Evolutionary conservation across 257 asterid genomes (phyloP), one percentile per base, ranked within the genome.

Genomic region (Rauvolfia tetraphylla): DNA sequence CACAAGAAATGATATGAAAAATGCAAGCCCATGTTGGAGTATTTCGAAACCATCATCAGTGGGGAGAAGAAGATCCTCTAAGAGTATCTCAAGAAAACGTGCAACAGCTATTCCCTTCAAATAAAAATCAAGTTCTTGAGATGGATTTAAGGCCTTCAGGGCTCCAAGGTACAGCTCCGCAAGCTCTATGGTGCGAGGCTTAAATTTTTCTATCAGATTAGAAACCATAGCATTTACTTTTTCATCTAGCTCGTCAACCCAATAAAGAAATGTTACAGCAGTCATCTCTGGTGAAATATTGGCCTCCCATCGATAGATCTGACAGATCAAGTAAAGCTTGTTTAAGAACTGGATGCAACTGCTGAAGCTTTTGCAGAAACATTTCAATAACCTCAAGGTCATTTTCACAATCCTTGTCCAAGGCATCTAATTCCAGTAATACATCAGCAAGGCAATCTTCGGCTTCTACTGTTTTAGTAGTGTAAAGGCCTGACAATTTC

Each of bases 171-270:
- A 76, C 46, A 41, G 31, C 12, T 25, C 29, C 5, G 12, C 27
- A 25, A 54, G 20, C 27, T 77, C 73, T 2, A 8, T 25, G 34
- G 25, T 51, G 59, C 46, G 4, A 53, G 58, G 61, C 5, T 20
- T 29, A 27, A 61, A 46, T 48, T 66, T 38, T 29, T 53, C 41
- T 2, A 68, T 25, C n/a, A 58, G 39, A 34, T 3, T 12, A 68
- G 36, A 36, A 3, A 77, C 29, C 27, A 29, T 6, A 1, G 13
- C 7, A 25, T n/a, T 12, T 1, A 69, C 14, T 6, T 25, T 18
- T 57, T 57, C 69, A 41, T 68, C 62, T 39, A 53, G 36, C 7
- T n/a, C 51, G 7, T 51, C 54, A 18, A 68, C 56, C 80, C 59
- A 67, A 39, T 25, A 33, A 20, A 59, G 49, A 46, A 18, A 68